Percentiles rank a stretch among this genome's conserved stretches.
Conservation (phyloP, 305 asterid genomes). For the Solanum chacoense region DNA sequence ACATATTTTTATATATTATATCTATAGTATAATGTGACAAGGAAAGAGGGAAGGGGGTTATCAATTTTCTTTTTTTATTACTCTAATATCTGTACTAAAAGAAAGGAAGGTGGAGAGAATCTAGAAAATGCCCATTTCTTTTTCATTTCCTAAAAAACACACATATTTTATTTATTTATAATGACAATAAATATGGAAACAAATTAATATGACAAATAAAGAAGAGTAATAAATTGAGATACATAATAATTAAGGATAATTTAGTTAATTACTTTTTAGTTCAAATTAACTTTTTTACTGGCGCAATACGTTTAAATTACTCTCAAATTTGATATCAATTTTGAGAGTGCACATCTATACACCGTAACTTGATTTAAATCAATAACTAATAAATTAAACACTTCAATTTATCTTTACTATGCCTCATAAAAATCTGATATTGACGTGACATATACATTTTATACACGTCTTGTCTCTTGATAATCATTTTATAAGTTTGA, state of each 20-base stretch:
- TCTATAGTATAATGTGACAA: background rate
- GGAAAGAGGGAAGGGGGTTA: background rate
- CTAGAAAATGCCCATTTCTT: background rate
- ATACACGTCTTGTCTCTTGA: background rate
- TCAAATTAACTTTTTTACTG: background rate
- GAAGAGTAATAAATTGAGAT: background rate
- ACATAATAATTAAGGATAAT: too few relatives aligned
- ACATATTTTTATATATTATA: too few relatives aligned
- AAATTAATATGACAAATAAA: background rate
- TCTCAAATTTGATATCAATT: too few relatives aligned
- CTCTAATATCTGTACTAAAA: background rate
- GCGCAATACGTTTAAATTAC: background rate
- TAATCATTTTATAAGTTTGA: background rate
- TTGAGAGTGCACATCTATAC: background rate
- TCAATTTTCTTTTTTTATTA: background rate
- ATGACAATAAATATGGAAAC: background rate
- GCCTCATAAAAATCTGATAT: background rate
- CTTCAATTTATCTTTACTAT: background rate
- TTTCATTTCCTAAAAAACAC: background rate
- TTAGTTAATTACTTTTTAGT: background rate
- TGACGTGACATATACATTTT: background rate
- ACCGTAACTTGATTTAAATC: background rate
- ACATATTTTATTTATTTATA: too few relatives aligned
- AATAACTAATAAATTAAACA: background rate
- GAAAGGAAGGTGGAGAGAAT: background rate